phyloP scores from a whole-genome alignment of 495 filamentous ascomycete species.

The Xylaria nigripes region DNA sequence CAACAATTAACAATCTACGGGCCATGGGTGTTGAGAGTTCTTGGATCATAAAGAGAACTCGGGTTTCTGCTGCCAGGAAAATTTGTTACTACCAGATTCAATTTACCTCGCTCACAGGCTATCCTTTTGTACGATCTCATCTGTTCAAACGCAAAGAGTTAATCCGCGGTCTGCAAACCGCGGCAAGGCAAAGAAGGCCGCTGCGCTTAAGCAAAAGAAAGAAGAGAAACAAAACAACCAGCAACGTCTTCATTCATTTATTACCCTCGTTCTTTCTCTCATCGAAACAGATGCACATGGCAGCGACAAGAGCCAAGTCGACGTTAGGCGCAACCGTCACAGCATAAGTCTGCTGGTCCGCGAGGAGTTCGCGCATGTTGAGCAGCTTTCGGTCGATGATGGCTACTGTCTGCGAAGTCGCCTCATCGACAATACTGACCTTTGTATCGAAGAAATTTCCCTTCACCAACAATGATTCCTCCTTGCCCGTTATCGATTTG shows the following conservation, averaged over 20 bases:
- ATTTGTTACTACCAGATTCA: too few relatives aligned
- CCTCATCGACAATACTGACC: conserved; percentile 42
- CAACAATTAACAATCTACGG: too few relatives aligned
- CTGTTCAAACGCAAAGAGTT: not conserved
- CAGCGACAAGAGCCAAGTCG: conserved; percentile 51
- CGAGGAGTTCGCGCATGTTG: conserved; percentile 44
- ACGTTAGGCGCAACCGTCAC: conserved; percentile 52
- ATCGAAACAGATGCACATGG: conserved; percentile 54
- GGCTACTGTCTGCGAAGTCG: conserved; percentile 38
- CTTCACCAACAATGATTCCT: conserved; percentile 31
- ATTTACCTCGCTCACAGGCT: too few relatives aligned
- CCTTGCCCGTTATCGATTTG: conserved; percentile 29
- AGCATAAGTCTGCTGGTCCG: conserved; percentile 52
- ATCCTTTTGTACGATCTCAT: not conserved
- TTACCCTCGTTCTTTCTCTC: conserved; percentile 52
- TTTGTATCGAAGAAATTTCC: conserved; percentile 44
- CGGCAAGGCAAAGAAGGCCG: not conserved
- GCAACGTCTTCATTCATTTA: not conserved
- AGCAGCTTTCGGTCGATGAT: conserved; percentile 47
- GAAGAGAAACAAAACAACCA: not conserved
- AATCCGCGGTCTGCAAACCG: not conserved
- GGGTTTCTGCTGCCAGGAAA: too few relatives aligned
- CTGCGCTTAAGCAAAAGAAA: not conserved
- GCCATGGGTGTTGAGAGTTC: too few relatives aligned
- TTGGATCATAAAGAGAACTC: too few relatives aligned